A percentile compares a stretch with the other conserved stretches of the same genome.
phyloP scores from a whole-genome alignment of 441 rosid genomes.

The Manihot esculenta region DNA sequence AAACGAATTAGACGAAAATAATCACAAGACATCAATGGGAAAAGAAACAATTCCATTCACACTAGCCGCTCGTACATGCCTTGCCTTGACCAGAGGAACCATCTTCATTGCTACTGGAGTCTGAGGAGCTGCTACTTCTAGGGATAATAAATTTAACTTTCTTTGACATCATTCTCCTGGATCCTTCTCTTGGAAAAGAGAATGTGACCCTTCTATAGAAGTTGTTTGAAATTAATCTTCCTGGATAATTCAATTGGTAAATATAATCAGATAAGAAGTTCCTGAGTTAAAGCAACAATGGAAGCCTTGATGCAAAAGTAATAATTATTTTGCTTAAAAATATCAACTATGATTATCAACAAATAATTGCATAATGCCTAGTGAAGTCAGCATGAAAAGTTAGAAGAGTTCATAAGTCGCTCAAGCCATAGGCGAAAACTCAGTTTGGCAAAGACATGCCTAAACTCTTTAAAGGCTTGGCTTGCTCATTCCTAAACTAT shows the following conservation, averaged over 20 bases:
- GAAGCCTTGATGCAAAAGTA: neutral
- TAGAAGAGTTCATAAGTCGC: neutral
- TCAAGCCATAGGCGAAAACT: neutral
- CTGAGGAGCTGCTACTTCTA: conserved; percentile 42
- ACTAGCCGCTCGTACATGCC: conserved; percentile 34
- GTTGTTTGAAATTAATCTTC: conserved; percentile 27
- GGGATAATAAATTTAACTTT: conserved; percentile 30
- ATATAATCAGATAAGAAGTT: conserved; percentile 10
- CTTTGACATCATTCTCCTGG: conserved; percentile 22
- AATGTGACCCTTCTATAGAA: conserved; percentile 16
- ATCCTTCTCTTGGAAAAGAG: conserved; percentile 21
- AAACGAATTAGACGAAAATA: no score
- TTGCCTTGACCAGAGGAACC: conserved; percentile 42
- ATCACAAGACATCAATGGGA: neutral
- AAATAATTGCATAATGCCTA: neutral
- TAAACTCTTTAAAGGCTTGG: neutral
- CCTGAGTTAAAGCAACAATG: neutral
- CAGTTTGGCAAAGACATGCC: neutral
- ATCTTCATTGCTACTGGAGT: conserved; percentile 35
- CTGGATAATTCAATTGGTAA: conserved; percentile 26
- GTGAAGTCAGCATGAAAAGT: neutral
- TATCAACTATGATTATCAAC: neutral
- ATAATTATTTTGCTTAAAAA: neutral
- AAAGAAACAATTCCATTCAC: neutral
- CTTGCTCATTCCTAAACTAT: neutral